Evolutionary conservation across 2,329 filamentous ascomycete genomes (phyloP).

Genomic region (Parascedosporium putredinis): DNA sequence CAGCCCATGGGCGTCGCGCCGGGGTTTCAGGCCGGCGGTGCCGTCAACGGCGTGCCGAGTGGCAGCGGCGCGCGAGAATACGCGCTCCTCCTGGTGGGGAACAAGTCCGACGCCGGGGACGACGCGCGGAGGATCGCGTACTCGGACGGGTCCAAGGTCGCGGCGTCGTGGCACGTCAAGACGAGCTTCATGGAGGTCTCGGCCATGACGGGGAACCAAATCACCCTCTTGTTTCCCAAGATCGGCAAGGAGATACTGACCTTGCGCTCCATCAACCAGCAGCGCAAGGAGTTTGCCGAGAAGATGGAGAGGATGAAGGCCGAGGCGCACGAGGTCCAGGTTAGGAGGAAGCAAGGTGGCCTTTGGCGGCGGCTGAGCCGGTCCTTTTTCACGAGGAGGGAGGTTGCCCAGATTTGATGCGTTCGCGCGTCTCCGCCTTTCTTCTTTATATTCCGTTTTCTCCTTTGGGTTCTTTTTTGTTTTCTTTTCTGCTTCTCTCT

Average conservation of each 20-base stretch:
- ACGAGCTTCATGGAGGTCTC: conserved; percentile 24
- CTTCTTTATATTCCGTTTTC: no score
- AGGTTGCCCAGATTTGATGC: neutral
- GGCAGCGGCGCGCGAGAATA: neutral
- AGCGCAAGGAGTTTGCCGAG: conserved; percentile 7
- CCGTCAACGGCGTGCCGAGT: neutral
- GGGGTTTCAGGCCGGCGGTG: neutral
- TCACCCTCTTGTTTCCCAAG: conserved; percentile 22
- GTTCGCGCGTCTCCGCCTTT: no score
- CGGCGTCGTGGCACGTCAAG: conserved; percentile 13
- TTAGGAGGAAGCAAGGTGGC: conserved; percentile 3
- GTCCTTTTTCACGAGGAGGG: conserved; percentile 7
- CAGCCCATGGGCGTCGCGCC: neutral
- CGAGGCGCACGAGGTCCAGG: neutral
- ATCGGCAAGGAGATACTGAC: conserved; percentile 18
- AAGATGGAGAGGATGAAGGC: neutral
- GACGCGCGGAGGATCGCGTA: conserved; percentile 19
- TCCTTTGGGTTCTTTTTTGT: neutral
- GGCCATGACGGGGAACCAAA: conserved; percentile 23
- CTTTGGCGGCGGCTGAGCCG: conserved; percentile 7
- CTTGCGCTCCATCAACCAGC: neutral
- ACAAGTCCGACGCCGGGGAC: conserved; percentile 19
- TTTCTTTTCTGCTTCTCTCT: neutral
- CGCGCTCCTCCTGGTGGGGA: conserved; percentile 14
- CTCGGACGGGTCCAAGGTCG: conserved; percentile 20